Percentiles rank a stretch among this genome's conserved stretches.
Evolutionary conservation across 495 filamentous ascomycete genomes (phyloP).

Genomic region (Penicillium goetzii): DNA sequence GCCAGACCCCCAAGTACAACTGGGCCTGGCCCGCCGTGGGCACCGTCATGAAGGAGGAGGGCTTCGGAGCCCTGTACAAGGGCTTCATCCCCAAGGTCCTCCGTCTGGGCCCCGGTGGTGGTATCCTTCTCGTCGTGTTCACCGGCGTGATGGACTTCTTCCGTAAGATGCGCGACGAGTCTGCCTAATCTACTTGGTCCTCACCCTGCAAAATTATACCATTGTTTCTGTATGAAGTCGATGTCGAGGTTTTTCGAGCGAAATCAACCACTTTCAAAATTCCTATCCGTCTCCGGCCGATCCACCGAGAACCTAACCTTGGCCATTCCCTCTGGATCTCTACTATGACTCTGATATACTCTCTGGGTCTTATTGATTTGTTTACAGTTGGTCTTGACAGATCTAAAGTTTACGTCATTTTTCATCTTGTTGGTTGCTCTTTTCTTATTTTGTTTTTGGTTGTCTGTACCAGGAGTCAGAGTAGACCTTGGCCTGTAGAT

Average conservation of each 20-base stretch:
- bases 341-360: conserved; percentile 17
- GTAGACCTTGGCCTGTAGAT: not conserved
- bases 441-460: not conserved
- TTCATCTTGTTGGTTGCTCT: not conserved
- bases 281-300: not conserved
- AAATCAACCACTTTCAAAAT: conserved; percentile 3
- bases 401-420: not conserved
- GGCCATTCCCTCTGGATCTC: conserved; percentile 4
- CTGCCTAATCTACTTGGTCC: conserved; percentile 6
- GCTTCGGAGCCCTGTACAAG: conserved; percentile 92
- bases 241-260: not conserved
- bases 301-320: not conserved
- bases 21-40: conserved; percentile 90
- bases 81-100: conserved; percentile 96
- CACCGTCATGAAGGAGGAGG: conserved; percentile 90
- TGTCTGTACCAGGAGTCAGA: not conserved
- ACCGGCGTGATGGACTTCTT: conserved; percentile 95
- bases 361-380: not conserved
- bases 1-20: conserved; percentile 88
- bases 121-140: conserved; percentile 91
- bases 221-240: conserved; percentile 1
- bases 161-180: conserved; percentile 53
- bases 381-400: not conserved
- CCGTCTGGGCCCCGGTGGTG: conserved; percentile 83
- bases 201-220: conserved; percentile 8